These are phyloP conservation scores for Chrysanthemum makinoi DNA, from an alignment of 129 eudicot species.

Conservation along the genomic window DNA sequence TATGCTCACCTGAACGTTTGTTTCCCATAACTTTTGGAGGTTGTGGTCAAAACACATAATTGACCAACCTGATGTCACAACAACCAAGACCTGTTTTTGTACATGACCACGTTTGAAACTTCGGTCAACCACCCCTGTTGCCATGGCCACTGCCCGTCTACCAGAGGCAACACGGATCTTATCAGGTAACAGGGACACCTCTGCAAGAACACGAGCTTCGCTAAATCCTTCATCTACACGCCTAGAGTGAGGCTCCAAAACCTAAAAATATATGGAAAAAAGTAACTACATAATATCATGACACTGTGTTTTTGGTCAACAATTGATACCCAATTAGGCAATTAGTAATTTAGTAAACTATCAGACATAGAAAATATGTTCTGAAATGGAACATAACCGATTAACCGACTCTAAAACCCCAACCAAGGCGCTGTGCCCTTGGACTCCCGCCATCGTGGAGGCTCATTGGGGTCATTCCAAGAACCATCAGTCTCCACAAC, in stretches of 20 bases:
- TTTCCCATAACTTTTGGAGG: conserved; percentile 91
- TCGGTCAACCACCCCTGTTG: conserved; percentile 85
- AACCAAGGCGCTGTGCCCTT: too few relatives aligned
- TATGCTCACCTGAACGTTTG: conserved; percentile 66
- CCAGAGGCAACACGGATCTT: conserved; percentile 89
- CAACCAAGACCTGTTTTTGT: conserved; percentile 89
- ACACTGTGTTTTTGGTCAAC: conserved; percentile 11
- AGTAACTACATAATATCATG: neutral
- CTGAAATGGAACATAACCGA: neutral
- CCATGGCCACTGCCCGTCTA: conserved; percentile 98
- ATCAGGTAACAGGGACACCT: conserved; percentile 81
- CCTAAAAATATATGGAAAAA: conserved; percentile 42
- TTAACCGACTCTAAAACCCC: neutral
- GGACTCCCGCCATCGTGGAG: too few relatives aligned
- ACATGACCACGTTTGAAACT: conserved; percentile 64
- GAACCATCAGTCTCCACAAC: neutral
- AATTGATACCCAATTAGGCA: neutral
- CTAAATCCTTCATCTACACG: conserved; percentile 93
- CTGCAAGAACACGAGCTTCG: conserved; percentile 89
- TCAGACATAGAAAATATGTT: neutral
- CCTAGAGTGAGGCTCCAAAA: conserved; percentile 83
- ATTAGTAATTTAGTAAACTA: neutral
- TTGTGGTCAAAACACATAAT: conserved; percentile 99
- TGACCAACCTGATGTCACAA: conserved; percentile 96
- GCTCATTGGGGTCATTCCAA: neutral